Percentiles rank a stretch among this genome's conserved stretches.
These are phyloP conservation scores for Magnolia kwangsiensis DNA, from an alignment of 164 flowering plant species.

Conservation along the genomic window DNA sequence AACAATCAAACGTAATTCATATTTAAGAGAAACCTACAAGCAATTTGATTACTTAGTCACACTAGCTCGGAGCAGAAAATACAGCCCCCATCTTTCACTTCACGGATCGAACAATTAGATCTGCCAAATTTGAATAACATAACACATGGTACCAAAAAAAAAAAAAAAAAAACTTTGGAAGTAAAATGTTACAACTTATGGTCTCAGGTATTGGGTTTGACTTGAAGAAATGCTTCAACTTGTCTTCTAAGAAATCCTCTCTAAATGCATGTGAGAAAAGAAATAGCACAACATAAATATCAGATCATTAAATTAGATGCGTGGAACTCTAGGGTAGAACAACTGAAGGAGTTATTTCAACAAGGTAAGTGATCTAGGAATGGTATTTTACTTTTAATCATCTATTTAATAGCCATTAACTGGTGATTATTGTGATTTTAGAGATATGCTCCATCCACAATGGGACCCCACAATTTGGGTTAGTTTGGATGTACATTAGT, in stretches of 20 bases:
- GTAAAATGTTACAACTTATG: slow-evolving; percentile 36
- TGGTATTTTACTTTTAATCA: background rate
- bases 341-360: background rate
- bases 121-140: no score
- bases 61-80: no score
- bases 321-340: background rate
- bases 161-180: background rate
- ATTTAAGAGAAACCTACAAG: no score
- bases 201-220: slow-evolving; percentile 89
- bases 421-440: no score
- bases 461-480: no score
- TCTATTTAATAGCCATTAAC: no score
- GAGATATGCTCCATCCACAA: no score
- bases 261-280: slow-evolving; percentile 53
- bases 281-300: background rate
- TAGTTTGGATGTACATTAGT: no score
- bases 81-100: no score
- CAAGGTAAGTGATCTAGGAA: background rate
- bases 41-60: no score
- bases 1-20: no score
- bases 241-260: slow-evolving; percentile 69
- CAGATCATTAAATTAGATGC: background rate
- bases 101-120: no score
- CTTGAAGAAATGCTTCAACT: slow-evolving; percentile 84
- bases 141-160: background rate